Base-by-base conservation (phyloP, 2,329 filamentous ascomycete species). In the Cytospora piceicola region DNA sequence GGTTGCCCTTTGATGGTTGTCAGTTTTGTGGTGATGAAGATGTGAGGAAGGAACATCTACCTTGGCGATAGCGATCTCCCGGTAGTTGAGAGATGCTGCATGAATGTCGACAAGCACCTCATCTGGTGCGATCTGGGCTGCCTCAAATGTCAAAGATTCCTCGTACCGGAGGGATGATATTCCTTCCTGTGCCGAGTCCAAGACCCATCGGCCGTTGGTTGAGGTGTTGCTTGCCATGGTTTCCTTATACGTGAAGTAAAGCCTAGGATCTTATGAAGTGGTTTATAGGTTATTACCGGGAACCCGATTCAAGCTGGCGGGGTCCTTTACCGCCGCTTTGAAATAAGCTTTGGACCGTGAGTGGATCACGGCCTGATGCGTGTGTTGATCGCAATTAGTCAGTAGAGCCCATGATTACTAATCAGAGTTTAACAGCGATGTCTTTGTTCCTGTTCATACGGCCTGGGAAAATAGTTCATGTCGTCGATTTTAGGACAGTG, bases 41-140 rank as follows among this genome's bases (percentile, higher is more conserved):
- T 17, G 17, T 14, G 4, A 11, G 36, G 27, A 1, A 24, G 4
- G 39, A 22, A 36, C 24, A 49, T 1, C 17, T n/a, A 34, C 24
- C 51, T 65, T 74, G 75, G 79, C 77, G 59, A 83, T 82, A 20
- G 77, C 75, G 11, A 84, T 70, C 36, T 84, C 82, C 29, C 82
- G 76, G 66, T 82, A 83, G 67, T 84, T 84, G 59, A 84, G 72
- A 15, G 80, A 80, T 0, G 79, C 81, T 4, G 78, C 81, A n/a
- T 79, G 71, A 1, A 84, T 77, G 73, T 87, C 85, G 69, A 90
- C 85, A 5, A 90, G 77, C 5, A 89, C 85, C 56, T 89, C 85
- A 61, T 83, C 80, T 54, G 87, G 81, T 3, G 83, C 85, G 2
- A 88, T 70, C 63, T 82, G 74, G 17, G 66, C 36, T n/a, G 51